Conservation (phyloP, 1,139 yeast genomes). For the Entelexis paramagnoliae region DNA sequence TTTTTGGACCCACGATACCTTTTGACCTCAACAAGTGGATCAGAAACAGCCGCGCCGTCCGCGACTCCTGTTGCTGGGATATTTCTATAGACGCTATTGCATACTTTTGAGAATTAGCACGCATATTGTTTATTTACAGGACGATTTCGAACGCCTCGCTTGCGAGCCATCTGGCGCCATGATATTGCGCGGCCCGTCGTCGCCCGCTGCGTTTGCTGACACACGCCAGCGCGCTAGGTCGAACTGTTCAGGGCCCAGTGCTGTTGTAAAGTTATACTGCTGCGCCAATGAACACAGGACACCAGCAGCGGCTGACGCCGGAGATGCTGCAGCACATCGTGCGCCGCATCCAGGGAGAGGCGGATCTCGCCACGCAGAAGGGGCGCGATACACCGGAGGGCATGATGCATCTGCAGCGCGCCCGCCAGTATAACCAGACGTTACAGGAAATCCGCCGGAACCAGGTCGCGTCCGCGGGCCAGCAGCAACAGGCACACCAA, state of each 20-base stretch:
- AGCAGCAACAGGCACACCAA: slow-evolving; percentile 13
- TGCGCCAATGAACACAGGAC: slow-evolving; percentile 2
- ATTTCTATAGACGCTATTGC: too few relatives aligned
- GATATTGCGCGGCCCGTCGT: not conserved
- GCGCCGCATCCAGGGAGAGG: slow-evolving; percentile 49
- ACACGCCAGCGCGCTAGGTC: not conserved
- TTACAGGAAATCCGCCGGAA: slow-evolving; percentile 31
- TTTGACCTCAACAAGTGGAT: too few relatives aligned
- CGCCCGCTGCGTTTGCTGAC: not conserved
- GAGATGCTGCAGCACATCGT: slow-evolving; percentile 38
- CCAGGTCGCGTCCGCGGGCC: slow-evolving; percentile 8
- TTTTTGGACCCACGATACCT: too few relatives aligned
- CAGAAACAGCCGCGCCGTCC: too few relatives aligned
- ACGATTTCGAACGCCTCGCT: too few relatives aligned
- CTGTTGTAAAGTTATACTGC: not conserved
- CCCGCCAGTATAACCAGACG: slow-evolving; percentile 52
- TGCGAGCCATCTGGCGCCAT: not conserved
- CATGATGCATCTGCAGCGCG: slow-evolving; percentile 55
- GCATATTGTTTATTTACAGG: too few relatives aligned
- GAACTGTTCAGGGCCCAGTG: not conserved
- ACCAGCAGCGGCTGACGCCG: slow-evolving; percentile 7
- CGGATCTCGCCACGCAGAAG: slow-evolving; percentile 48
- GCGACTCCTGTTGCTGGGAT: too few relatives aligned
- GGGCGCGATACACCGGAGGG: slow-evolving; percentile 58
- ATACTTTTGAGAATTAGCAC: too few relatives aligned